Evolutionary conservation across 768 basidiomycete genomes (phyloP), one percentile per base, ranked within the genome.

Genomic region (Grammothele lineata): DNA sequence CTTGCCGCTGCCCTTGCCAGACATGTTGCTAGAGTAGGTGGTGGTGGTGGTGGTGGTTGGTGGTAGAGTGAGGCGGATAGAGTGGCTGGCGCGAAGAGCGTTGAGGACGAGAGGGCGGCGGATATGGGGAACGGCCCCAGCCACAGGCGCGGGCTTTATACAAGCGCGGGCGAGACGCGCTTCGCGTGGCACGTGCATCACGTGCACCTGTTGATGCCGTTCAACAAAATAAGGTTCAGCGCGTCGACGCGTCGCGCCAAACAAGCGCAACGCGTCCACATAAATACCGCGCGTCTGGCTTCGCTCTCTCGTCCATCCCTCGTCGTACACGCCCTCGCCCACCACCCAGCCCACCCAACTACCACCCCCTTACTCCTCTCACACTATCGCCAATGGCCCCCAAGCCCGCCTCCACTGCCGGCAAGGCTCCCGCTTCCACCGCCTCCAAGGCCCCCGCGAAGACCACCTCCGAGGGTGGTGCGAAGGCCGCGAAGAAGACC

Each of bases 401-500:
- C 57, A 81, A 86, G 77, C 84, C 85, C 63, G 78, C 85, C 58
- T 90, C 88, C 54, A 89, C 87, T 62, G 87, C 89, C 58, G 86
- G 85, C 63, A 92, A 84, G 71, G 85, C 83, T 41, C 83, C 85
- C 40, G 83, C 83, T 55, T 84, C 80, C 19, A 71, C 74, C 39
- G 79, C 72, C 1, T 72, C 85, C 45, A 89, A 89, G 72, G 83
- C 85, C 0, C 85, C 87, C 8, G 84, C 85, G 32, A 84, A 83
- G 59, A 71, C 76, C 17, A 78, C 79, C 47, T 59, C 62, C 32
- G 60, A 58, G 46, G 44, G 40, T 11, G 80, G 76, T 36, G 63
- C 75, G 11, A 87, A 90, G 70, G 83, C 80, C 6, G 85, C 85
- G 21, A 93, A 92, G 78, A 92, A 89, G 69, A 85, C 83, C 1